Evolutionary conservation across 345 rosid species (phyloP), one percentile per base, ranked within the genome.

Genomic region (Hypericum androsaemum): DNA sequence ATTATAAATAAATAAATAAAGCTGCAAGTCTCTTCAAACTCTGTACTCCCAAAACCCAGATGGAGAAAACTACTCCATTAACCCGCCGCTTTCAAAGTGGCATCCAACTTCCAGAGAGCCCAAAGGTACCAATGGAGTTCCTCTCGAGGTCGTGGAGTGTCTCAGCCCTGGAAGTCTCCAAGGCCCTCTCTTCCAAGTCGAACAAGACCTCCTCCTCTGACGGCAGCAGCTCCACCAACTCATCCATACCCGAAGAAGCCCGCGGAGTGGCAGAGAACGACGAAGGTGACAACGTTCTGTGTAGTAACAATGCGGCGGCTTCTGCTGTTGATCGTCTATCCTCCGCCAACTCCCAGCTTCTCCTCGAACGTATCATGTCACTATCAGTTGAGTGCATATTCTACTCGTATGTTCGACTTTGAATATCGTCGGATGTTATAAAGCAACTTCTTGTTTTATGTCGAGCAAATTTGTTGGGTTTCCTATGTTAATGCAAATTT

Each of bases 301-400:
- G 8, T 32, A 49, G 12, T 15, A 12, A 8, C 12, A 16, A 17
- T 52, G 7, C 16, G 9, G 0, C 22, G 22, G 6, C 47, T 44
- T 44, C 47, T 12, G 2, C 55, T 36, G 35, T 53, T 41, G 36
- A 72, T 80, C 79, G 69, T 76, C 96, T 12, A 80, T 80, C 90
- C 15, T 77, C 88, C 5, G 82, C 89, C 32, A 82, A 89, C 48
- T 82, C 96, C 28, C 98, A 90, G 74, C 86, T 87, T 49, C 81
- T 90, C 52, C 96, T 90, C 10, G 98, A 90, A 40, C 98, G 96
- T 59, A 90, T 90, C 42, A 82, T 87, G 96, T 83, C 94, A 15
- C 98, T 87, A 50, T 84, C 98, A 59, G 97, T 86, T 22, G 4
- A 22, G 32, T 22, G 32, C 32, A 22, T 22, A 4, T 22, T 22